Base-by-base conservation (phyloP, 2,329 filamentous ascomycete genomes). In the Westerdykella aurantiaca region DNA sequence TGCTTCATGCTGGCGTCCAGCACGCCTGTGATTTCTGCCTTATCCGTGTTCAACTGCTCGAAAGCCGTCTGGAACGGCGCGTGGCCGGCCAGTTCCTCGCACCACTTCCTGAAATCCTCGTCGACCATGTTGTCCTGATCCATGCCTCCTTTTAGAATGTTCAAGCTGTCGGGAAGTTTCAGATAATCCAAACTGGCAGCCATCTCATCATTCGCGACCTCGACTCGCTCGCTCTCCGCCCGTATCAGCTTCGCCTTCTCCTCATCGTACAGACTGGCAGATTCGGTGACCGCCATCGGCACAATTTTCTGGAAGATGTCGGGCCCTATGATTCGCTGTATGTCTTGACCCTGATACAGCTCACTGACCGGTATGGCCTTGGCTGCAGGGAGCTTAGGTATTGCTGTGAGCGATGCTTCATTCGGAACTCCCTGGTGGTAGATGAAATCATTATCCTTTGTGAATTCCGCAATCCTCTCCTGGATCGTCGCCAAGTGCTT, bases 351-450 rank as follows among this genome's bases (percentile, higher is more conserved):
- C 45, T 94, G 89, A 61, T 98, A 98, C 0, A 98, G 75, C 64
- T 98, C 94, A 63, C 87, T 95, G 23, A 98, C 91, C 0, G 93
- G 91, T 49, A 98, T 97, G 3, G 93, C 89, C 67, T 98, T 98
- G 6, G 93, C 90, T 1, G 93, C 94, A 4, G 91, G 89, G 13
- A 97, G 76, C 66, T 97, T 98, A 3, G 89, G 79, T 39, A 98
- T 89, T 1, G 85, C 78, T 1, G 87, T 73, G 11, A 98, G 72
- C 22, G 84, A 85, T 4, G 89, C 86, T 66, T 96, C 89, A 9
- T 84, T 83, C 0, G 93, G 91, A 1, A 98, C 84, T 1, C 82
- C 83, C 56, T 97, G 88, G 64, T 98, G 93, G 62, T 98, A 98
- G 63, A 98, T 95, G 67, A 93, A 97, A 64, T 98, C 93, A 55